These are phyloP conservation scores for Neurospora sublineolata DNA, from an alignment of 495 filamentous ascomycete genomes.

Conservation along the genomic window DNA sequence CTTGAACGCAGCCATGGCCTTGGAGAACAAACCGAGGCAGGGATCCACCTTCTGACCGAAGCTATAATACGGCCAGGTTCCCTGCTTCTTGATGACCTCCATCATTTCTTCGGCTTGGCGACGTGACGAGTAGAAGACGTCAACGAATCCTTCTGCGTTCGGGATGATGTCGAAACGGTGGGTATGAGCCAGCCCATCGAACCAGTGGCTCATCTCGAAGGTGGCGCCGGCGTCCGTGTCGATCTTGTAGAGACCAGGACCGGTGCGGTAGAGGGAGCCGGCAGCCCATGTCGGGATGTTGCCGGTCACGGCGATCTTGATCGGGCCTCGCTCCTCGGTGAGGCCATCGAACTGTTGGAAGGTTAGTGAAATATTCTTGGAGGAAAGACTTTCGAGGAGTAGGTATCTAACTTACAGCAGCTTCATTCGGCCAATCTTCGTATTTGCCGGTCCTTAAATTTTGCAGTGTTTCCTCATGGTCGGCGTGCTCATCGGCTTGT, in stretches of 20 bases:
- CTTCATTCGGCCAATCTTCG: conserved; percentile 34
- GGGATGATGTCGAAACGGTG: conserved; percentile 58
- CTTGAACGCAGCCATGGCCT: conserved; percentile 47
- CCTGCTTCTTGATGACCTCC: conserved; percentile 42
- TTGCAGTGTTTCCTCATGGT: neutral
- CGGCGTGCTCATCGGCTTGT: conserved; percentile 4
- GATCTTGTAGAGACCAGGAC: conserved; percentile 50
- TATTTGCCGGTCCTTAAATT: conserved; percentile 5
- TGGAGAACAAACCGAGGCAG: conserved; percentile 55
- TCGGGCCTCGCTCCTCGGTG: conserved; percentile 32
- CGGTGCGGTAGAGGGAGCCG: conserved; percentile 62
- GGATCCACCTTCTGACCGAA: conserved; percentile 60
- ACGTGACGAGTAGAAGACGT: conserved; percentile 64
- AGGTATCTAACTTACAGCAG: conserved; percentile 26
- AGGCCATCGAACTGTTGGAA: conserved; percentile 33
- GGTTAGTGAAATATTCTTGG: neutral
- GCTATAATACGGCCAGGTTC: conserved; percentile 32
- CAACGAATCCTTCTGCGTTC: conserved; percentile 16
- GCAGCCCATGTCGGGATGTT: conserved; percentile 33
- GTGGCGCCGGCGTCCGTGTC: conserved; percentile 43
- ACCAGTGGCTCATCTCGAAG: conserved; percentile 58
- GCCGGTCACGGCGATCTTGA: conserved; percentile 28
- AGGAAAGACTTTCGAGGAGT: neutral
- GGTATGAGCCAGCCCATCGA: conserved; percentile 65
- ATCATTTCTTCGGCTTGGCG: conserved; percentile 46